phyloP scores from a whole-genome alignment of 345 rosid species.

The Trapa bicornis region DNA sequence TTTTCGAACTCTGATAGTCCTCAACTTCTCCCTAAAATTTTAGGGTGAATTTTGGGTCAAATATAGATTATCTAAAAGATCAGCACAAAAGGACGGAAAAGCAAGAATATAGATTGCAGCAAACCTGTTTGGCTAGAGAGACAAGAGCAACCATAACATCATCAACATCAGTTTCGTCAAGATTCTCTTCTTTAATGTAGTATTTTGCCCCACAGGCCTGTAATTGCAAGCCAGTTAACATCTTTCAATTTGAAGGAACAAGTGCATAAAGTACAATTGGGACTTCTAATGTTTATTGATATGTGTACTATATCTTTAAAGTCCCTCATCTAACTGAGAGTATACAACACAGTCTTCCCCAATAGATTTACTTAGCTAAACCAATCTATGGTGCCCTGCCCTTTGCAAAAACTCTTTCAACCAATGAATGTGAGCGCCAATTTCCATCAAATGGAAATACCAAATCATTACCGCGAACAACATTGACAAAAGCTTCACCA shows the following conservation, averaged over 20 bases:
- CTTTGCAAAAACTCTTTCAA: neutral
- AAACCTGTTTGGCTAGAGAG: constrained; percentile 77
- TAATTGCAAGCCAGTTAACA: constrained; percentile 6
- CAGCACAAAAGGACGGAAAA: neutral
- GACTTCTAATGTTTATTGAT: neutral
- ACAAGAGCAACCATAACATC: constrained; percentile 96
- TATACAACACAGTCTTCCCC: neutral
- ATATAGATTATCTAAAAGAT: constrained; percentile 1
- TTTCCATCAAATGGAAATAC: neutral
- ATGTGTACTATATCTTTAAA: neutral
- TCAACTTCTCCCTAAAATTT: constrained; percentile 64
- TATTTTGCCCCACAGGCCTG: constrained; percentile 96
- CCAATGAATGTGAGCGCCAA: neutral
- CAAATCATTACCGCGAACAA: constrained; percentile 62
- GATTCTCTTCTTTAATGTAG: constrained; percentile 47
- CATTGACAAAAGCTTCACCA: constrained; percentile 65
- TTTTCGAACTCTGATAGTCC: constrained; percentile 68
- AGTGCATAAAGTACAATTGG: neutral
- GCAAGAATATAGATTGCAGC: neutral
- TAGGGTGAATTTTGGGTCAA: constrained; percentile 13
- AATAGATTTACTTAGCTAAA: neutral
- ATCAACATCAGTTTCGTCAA: constrained; percentile 91
- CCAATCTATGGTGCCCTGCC: neutral
- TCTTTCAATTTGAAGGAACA: neutral
- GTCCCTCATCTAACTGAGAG: neutral